Conservation (phyloP, 495 filamentous ascomycete genomes). For the Glarea lozoyensis region DNA sequence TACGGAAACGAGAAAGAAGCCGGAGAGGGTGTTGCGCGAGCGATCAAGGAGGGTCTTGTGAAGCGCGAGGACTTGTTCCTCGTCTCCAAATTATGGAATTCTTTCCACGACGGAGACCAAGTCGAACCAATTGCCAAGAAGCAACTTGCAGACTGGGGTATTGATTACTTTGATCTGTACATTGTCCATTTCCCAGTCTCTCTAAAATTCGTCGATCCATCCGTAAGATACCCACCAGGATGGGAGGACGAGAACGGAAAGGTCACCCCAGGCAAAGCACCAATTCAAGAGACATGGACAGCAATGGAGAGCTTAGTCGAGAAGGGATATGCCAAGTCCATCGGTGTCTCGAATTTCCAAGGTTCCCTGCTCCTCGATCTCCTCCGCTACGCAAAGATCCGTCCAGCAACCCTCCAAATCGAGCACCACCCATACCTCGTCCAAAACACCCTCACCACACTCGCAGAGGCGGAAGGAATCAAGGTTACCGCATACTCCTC, state of each 20-base stretch:
- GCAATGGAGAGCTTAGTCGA: slow-evolving; percentile 75
- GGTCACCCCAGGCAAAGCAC: slow-evolving; percentile 53
- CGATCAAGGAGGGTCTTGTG: slow-evolving; percentile 78
- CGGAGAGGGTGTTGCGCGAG: slow-evolving; percentile 76
- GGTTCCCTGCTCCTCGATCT: slow-evolving; percentile 75
- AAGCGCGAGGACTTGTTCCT: slow-evolving; percentile 86
- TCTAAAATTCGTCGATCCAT: slow-evolving; percentile 70
- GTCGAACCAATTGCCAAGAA: slow-evolving; percentile 66
- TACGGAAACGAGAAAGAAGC: slow-evolving; percentile 85
- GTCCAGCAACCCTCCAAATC: slow-evolving; percentile 79
- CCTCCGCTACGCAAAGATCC: slow-evolving; percentile 71
- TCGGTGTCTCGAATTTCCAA: slow-evolving; percentile 89
- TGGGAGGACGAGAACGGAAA: slow-evolving; percentile 56
- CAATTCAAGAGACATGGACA: slow-evolving; percentile 82
- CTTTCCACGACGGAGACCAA: slow-evolving; percentile 66
- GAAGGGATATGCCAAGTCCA: slow-evolving; percentile 59
- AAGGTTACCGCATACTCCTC: slow-evolving; percentile 84
- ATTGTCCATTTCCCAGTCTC: slow-evolving; percentile 77
- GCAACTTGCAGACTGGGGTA: slow-evolving; percentile 69
- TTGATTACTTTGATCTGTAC: slow-evolving; percentile 83
- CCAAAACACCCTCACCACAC: slow-evolving; percentile 65
- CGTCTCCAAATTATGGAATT: slow-evolving; percentile 89
- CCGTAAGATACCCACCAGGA: slow-evolving; percentile 70
- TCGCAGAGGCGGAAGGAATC: slow-evolving; percentile 63
- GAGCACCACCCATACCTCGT: slow-evolving; percentile 97